phyloP scores from a whole-genome alignment of 2,329 filamentous ascomycete species.

The Colletotrichum coccodes region DNA sequence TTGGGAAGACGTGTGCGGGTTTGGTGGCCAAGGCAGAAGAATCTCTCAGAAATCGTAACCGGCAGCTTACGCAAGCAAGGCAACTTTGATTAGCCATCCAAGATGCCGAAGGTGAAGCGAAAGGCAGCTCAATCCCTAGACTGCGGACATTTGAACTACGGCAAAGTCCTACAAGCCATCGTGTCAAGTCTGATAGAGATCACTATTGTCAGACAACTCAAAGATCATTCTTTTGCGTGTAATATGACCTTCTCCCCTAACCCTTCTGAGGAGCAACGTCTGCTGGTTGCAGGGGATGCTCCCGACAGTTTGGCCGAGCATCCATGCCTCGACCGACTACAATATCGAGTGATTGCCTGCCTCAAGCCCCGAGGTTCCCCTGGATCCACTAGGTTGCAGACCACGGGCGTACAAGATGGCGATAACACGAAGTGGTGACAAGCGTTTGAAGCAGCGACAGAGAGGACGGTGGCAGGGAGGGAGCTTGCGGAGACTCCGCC shows the following conservation, averaged over 20 bases:
- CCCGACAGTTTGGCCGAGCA: conserved; percentile 18
- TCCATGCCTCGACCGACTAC: neutral
- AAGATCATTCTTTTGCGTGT: too few species aligned
- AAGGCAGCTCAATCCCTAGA: too few species aligned
- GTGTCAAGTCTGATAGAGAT: too few species aligned
- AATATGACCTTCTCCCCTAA: neutral
- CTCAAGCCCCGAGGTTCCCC: neutral
- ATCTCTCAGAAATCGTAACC: too few species aligned
- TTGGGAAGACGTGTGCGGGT: neutral
- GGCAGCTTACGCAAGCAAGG: neutral
- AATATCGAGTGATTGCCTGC: neutral
- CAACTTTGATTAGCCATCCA: neutral
- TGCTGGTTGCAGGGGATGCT: neutral
- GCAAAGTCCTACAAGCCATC: neutral
- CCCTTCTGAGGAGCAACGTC: neutral
- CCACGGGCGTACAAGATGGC: neutral
- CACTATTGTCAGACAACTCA: neutral
- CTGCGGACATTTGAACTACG: neutral
- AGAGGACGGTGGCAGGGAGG: neutral
- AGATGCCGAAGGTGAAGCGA: too few species aligned
- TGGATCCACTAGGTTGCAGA: neutral
- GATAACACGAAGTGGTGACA: neutral
- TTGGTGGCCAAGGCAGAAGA: neutral
- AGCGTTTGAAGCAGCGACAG: neutral
- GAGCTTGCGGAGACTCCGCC: conserved; percentile 30